Base-by-base conservation (phyloP, 2,329 filamentous ascomycete species). In the Curvularia sp. region DNA sequence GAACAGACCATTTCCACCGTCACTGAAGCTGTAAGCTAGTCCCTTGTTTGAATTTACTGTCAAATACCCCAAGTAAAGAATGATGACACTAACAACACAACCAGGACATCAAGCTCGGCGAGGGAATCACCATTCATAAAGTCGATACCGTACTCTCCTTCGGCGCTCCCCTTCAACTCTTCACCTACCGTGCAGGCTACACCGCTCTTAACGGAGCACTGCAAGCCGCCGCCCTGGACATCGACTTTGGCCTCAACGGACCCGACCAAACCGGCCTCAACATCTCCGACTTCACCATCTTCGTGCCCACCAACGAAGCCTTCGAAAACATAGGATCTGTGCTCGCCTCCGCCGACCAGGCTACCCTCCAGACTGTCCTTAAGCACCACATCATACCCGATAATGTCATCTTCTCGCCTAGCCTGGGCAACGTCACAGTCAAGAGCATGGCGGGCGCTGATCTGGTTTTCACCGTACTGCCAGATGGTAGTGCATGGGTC, bases 281-380 rank as follows among this genome's bases (percentile, higher is more conserved):
- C 46, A 63, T 70, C 13, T 70, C 84, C 18, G 93, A 93, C 75
- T 86, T 88, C 69, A 97, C 93, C 0, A 79, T 94, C 53, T 95
- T 97, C 66, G 89, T 90, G 1, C 93, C 93, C 0, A 87, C 85
- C 1, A 86, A 96, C 74, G 79, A 82, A 47, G 92, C 92, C 0
- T 93, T 97, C 69, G 84, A 88, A 43, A 83, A 83, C 72, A 81
- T 86, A 30, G 69, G 68, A 49, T 71, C 69, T 3, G 62, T 69
- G 15, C 57, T 72, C 2, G 57, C 56, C 20, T 52, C 60, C 2
- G 67, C 61, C 5, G 62, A 70, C 33, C n/a, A 63, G 10, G 46
- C 52, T 4, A 71, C 67, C 4, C 56, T 72, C 2, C 64, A 63
- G 52, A 57, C 65, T 1, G 69, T 70, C 12, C 68, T 72, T n/a